Base-by-base conservation (phyloP, 2,329 filamentous ascomycete species). In the Diaporthe amygdali region DNA sequence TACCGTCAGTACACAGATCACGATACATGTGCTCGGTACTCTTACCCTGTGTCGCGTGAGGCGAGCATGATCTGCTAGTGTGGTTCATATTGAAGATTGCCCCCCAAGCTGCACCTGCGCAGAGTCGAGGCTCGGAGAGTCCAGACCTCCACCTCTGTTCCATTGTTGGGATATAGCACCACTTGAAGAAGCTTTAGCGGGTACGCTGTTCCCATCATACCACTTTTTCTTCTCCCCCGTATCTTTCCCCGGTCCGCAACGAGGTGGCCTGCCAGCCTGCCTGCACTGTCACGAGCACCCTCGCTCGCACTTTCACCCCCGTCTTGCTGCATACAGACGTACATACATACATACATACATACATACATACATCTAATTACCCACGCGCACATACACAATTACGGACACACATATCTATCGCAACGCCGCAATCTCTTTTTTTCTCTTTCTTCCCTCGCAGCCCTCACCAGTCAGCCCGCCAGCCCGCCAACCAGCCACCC, bases 261-360 rank as follows among this genome's bases (percentile, higher is more conserved):
- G n/a, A 64, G 51, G 47, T 49, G 64, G 15, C 49, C 64, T 67
- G 64, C 30, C 14, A 64, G 51, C 34, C 64, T 49, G 15, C 49
- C 64, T 67, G 64, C 49, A 55, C 47, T 17, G 64, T 67, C 52
- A 59, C 52, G 52, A 68, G 52, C 52, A 37, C 66, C 54, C 34
- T 25, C 27, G n/a, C 59, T 64, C 59, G 59, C 59, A 37, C 59
- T 49, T n/a, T 49, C 44, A 3, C 49, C 59, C 56, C 44, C 59
- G 46, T 22, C 56, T 47, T 15, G 56, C 56, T 47, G 52, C 37
- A 39, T 41, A 9, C 41, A 64, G 12, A 37, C n/a, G 17, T n/a
- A 25, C 55, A 34, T 22, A 63, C 32, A 15, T 20, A 32, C 27
- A 22, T 20, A 10, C 41, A 12, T 30, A 52, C 27, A 17, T 17